Conservation (phyloP, 192 early-diverging fungal genomes). For the Bifiguratus adelaidae region DNA sequence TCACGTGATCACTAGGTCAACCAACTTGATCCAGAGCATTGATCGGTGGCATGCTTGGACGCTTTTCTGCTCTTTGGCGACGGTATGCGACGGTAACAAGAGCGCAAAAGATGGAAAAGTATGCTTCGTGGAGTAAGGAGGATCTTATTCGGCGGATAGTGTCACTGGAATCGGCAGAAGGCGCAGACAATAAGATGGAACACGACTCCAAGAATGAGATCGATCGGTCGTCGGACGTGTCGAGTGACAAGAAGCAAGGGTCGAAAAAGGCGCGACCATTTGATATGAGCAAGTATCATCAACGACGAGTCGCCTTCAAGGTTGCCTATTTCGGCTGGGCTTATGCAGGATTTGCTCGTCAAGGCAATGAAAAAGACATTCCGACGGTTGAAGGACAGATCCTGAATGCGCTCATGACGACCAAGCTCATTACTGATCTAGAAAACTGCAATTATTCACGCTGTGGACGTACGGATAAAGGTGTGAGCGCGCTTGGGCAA, state of each 20-base stretch:
- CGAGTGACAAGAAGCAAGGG: too few species aligned
- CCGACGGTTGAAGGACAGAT: slow-evolving; percentile 79
- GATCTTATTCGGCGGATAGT: too few species aligned
- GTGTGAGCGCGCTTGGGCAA: slow-evolving; percentile 87
- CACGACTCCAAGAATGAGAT: too few species aligned
- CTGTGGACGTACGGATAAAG: slow-evolving; percentile 80
- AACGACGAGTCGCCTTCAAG: slow-evolving; percentile 74
- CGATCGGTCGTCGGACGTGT: too few species aligned
- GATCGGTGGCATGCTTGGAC: too few species aligned
- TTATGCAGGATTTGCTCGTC: slow-evolving; percentile 78
- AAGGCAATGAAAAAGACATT: slow-evolving; percentile 37
- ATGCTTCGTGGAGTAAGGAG: background rate
- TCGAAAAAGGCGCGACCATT: slow-evolving; percentile 43
- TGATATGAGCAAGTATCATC: slow-evolving; percentile 66
- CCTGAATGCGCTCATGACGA: slow-evolving; percentile 68
- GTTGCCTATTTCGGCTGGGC: slow-evolving; percentile 88
- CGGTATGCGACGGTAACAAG: too few species aligned
- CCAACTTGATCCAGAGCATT: too few species aligned
- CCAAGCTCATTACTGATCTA: slow-evolving; percentile 64
- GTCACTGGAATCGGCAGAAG: too few species aligned
- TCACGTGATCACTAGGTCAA: too few species aligned
- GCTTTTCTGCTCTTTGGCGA: too few species aligned
- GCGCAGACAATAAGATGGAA: too few species aligned
- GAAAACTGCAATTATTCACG: slow-evolving; percentile 65
- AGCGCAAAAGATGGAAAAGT: too few species aligned